Evolutionary conservation across 495 filamentous ascomycete genomes (phyloP).

Genomic region (Penicillium mononematosum): DNA sequence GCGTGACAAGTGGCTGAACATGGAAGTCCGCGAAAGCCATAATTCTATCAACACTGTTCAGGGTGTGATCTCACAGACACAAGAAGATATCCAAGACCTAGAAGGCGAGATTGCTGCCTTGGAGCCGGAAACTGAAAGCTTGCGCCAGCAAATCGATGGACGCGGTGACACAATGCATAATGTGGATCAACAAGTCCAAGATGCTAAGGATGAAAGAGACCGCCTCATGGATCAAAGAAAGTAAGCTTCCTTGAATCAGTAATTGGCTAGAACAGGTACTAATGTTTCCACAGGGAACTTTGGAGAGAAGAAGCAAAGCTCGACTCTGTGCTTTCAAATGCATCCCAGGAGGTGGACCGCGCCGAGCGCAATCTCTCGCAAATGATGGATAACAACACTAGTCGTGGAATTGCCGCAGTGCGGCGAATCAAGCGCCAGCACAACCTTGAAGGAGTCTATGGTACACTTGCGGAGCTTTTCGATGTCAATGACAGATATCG

Average conservation of each 20-base stretch:
- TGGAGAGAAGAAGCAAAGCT: slow-evolving; percentile 89
- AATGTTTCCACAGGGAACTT: slow-evolving; percentile 53
- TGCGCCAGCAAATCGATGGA: slow-evolving; percentile 74
- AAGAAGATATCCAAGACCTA: slow-evolving; percentile 78
- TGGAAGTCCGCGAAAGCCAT: slow-evolving; percentile 79
- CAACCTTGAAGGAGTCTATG: slow-evolving; percentile 83
- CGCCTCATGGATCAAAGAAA: slow-evolving; percentile 84
- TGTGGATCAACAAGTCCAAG: slow-evolving; percentile 68
- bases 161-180: slow-evolving; percentile 69
- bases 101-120: slow-evolving; percentile 67
- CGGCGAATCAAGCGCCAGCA: slow-evolving; percentile 73
- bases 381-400: slow-evolving; percentile 86
- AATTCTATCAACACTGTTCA: slow-evolving; percentile 72
- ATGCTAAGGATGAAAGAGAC: slow-evolving; percentile 78
- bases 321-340: slow-evolving; percentile 70
- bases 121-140: slow-evolving; percentile 67
- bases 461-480: slow-evolving; percentile 87
- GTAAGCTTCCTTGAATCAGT: slow-evolving; percentile 28
- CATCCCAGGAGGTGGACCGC: slow-evolving; percentile 67
- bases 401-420: slow-evolving; percentile 78
- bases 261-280: slow-evolving; percentile 2
- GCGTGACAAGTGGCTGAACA: slow-evolving; percentile 77
- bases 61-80: slow-evolving; percentile 74
- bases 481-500: slow-evolving; percentile 82
- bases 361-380: slow-evolving; percentile 75